phyloP scores from a whole-genome alignment of 208 protist species.

The Leishmania amazonensis region DNA sequence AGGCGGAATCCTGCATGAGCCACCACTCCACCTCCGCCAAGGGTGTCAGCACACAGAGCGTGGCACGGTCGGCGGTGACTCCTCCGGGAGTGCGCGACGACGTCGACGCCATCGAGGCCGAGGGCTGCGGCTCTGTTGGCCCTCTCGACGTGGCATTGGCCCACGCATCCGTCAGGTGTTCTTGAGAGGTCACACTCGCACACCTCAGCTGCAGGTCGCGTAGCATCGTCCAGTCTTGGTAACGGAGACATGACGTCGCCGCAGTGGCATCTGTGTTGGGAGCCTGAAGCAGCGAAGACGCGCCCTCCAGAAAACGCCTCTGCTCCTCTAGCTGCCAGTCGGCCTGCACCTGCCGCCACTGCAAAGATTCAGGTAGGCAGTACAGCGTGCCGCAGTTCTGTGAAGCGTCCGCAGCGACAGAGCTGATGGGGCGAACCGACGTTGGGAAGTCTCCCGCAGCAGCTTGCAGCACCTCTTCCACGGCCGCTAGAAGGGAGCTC shows the following conservation, averaged over 20 bases:
- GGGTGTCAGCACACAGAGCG: slow-evolving; percentile 15
- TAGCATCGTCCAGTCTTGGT: slow-evolving; percentile 21
- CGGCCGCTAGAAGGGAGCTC: neutral
- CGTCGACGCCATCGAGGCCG: neutral
- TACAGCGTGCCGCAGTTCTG: neutral
- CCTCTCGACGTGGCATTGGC: neutral
- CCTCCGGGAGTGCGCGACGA: too few relatives aligned
- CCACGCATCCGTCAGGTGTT: slow-evolving; percentile 3
- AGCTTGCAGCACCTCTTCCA: slow-evolving; percentile 1
- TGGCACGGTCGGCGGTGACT: neutral
- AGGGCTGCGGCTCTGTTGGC: neutral
- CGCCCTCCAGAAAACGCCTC: neutral
- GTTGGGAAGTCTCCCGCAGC: neutral
- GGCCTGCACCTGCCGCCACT: slow-evolving; percentile 17
- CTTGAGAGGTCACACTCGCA: neutral
- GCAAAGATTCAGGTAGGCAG: slow-evolving; percentile 9
- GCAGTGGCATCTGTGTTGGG: neutral
- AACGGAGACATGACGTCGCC: slow-evolving; percentile 14
- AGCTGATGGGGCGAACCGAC: slow-evolving; percentile 1
- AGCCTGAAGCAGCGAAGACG: neutral
- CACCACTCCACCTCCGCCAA: slow-evolving; percentile 33
- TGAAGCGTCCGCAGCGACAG: neutral
- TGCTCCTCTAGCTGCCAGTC: slow-evolving; percentile 13
- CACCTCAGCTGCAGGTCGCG: slow-evolving; percentile 1
- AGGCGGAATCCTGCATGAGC: slow-evolving; percentile 1